Evolutionary conservation across 2,329 filamentous ascomycete genomes (phyloP).

Genomic region (Diatrype stigma): DNA sequence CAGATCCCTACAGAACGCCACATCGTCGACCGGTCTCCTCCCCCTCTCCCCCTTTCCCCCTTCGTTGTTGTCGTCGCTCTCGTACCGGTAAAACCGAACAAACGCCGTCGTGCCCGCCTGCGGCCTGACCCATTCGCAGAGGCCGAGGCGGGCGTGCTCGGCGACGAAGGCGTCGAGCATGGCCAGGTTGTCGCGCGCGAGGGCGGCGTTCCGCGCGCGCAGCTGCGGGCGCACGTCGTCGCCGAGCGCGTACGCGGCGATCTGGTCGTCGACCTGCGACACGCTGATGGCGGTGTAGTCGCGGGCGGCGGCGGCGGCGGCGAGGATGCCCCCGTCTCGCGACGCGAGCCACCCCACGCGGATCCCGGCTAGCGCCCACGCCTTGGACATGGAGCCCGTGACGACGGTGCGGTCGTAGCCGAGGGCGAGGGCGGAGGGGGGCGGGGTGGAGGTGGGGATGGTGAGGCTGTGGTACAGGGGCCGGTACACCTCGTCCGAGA

Average conservation of each 20-base stretch:
- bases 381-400: conserved; percentile 81
- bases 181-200: conserved; percentile 58
- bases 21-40: conserved; percentile 58
- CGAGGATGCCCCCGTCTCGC: conserved; percentile 57
- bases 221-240: conserved; percentile 34
- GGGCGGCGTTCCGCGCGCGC: conserved; percentile 55
- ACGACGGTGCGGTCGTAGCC: conserved; percentile 68
- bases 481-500: conserved; percentile 79
- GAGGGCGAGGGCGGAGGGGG: conserved; percentile 63
- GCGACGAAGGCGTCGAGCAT: conserved; percentile 59
- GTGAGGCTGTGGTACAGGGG: conserved; percentile 71
- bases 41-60: no score
- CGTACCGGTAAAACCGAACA: conserved; percentile 53
- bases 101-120: conserved; percentile 78
- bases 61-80: no score
- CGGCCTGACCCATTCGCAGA: conserved; percentile 65
- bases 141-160: conserved; percentile 56
- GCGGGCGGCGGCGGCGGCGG: conserved; percentile 58
- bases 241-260: conserved; percentile 72
- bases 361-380: conserved; percentile 77
- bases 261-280: conserved; percentile 73
- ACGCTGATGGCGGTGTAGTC: conserved; percentile 88
- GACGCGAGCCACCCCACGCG: conserved; percentile 80
- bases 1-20: conserved; percentile 65
- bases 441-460: conserved; percentile 29